Conservation (phyloP, 2,329 filamentous ascomycete genomes). For the Neurospora sp. region DNA sequence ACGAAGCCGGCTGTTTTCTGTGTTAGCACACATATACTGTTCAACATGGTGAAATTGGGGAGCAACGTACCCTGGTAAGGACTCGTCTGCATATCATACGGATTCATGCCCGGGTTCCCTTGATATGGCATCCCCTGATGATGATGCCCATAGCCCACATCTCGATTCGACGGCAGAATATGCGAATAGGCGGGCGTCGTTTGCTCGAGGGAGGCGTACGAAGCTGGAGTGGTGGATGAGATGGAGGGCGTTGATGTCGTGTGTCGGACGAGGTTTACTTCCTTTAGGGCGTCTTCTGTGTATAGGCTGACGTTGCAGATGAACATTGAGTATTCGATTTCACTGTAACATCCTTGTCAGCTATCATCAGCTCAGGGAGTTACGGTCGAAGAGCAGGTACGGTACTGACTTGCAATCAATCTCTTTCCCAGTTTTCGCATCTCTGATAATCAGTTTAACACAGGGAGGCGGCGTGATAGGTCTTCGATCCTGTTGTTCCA, state of each 20-base stretch:
- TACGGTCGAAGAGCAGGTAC: conserved; percentile 21
- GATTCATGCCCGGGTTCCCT: conserved; percentile 12
- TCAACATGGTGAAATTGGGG: background rate
- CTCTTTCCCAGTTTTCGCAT: conserved; percentile 65
- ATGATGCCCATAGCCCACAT: conserved; percentile 18
- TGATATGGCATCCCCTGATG: conserved; percentile 17
- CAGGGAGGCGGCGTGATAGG: conserved; percentile 95
- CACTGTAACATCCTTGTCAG: conserved; percentile 31
- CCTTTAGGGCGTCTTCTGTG: conserved; percentile 53
- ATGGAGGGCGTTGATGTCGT: conserved; percentile 64
- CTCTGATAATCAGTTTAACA: conserved; percentile 70
- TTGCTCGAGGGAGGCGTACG: conserved; percentile 51
- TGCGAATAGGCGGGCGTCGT: conserved; percentile 25
- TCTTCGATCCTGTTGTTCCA: conserved; percentile 60
- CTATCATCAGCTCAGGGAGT: conserved; percentile 23
- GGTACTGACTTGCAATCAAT: conserved; percentile 67
- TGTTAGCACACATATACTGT: background rate
- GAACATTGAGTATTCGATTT: conserved; percentile 42
- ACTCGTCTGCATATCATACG: conserved; percentile 19
- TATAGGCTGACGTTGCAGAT: conserved; percentile 59
- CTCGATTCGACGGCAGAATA: conserved; percentile 28
- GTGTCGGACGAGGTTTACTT: conserved; percentile 56
- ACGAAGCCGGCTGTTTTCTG: background rate
- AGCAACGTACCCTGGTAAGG: conserved; percentile 14
- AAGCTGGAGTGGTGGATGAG: conserved; percentile 67